Evolutionary conservation across 192 early-diverging fungal genomes (phyloP).

Genomic region (Chytriomyces sp.): DNA sequence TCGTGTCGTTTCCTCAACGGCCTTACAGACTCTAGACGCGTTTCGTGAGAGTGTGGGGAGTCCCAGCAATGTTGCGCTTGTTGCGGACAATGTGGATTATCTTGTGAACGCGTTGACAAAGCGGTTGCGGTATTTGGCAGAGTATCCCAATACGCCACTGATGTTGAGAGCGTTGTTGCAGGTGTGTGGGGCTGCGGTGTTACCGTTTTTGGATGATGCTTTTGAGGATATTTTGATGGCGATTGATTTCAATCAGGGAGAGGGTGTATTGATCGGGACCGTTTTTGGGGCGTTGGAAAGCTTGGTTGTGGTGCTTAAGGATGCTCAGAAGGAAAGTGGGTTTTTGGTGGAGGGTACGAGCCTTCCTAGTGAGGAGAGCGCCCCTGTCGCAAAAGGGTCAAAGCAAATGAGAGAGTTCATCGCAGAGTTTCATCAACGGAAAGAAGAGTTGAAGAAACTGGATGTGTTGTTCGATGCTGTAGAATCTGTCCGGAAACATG

Average conservation of each 20-base stretch:
- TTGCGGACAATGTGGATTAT: slow-evolving; percentile 49
- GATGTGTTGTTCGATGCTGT: neutral
- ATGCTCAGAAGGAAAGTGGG: neutral
- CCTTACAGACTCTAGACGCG: slow-evolving; percentile 13
- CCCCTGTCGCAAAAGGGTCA: slow-evolving; percentile 3
- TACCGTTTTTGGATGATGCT: slow-evolving; percentile 44
- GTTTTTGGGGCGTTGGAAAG: slow-evolving; percentile 37
- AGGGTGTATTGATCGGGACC: slow-evolving; percentile 7
- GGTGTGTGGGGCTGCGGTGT: slow-evolving; percentile 32
- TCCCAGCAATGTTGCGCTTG: slow-evolving; percentile 23
- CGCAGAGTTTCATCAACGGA: slow-evolving; percentile 2
- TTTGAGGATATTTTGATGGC: slow-evolving; percentile 50
- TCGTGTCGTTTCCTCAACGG: slow-evolving; percentile 30
- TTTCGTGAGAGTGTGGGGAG: neutral
- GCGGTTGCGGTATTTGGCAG: slow-evolving; percentile 36
- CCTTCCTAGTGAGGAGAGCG: neutral
- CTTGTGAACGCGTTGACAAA: slow-evolving; percentile 42
- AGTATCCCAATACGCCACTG: slow-evolving; percentile 37
- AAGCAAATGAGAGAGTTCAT: slow-evolving; percentile 37
- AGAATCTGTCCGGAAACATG: neutral
- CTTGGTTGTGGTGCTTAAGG: slow-evolving; percentile 25
- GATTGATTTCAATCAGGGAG: slow-evolving; percentile 34
- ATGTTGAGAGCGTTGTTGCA: slow-evolving; percentile 41
- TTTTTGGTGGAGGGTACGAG: neutral
- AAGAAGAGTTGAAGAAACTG: neutral